These are phyloP conservation scores for Serendipita sp. DNA, from an alignment of 768 basidiomycete genomes.

Conservation along the genomic window DNA sequence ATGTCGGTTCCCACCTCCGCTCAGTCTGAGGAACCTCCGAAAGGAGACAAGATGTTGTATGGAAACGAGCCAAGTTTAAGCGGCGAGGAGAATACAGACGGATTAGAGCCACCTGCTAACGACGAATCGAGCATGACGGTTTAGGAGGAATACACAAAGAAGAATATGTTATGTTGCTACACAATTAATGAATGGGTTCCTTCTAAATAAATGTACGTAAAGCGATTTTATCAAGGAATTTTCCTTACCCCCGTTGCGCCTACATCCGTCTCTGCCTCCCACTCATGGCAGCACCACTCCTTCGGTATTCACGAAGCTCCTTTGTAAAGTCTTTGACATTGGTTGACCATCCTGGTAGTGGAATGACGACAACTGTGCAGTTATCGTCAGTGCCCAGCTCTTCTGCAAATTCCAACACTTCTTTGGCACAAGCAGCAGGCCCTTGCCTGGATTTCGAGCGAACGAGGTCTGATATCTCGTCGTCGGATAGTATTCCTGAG, in stretches of 20 bases:
- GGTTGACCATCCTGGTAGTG: slow-evolving; percentile 77
- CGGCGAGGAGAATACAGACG: neutral
- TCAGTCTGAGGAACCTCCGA: neutral
- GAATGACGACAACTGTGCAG: slow-evolving; percentile 77
- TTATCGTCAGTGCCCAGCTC: slow-evolving; percentile 85
- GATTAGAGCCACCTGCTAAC: neutral
- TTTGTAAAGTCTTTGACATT: slow-evolving; percentile 65
- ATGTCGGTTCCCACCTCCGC: neutral
- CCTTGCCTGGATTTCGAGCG: slow-evolving; percentile 36
- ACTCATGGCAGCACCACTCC: slow-evolving; percentile 19
- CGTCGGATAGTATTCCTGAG: slow-evolving; percentile 79
- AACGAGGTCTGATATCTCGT: slow-evolving; percentile 85
- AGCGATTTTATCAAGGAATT: too few relatives aligned
- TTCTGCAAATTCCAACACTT: slow-evolving; percentile 73
- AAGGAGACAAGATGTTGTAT: neutral
- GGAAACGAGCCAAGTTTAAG: neutral
- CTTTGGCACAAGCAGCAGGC: slow-evolving; percentile 67
- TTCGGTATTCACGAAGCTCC: slow-evolving; percentile 67
- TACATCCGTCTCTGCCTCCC: slow-evolving; percentile 21
- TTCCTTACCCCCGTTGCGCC: too few relatives aligned
- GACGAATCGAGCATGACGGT: neutral
- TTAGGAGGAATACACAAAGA: neutral
- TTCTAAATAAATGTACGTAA: too few relatives aligned
- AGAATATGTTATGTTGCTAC: too few relatives aligned
- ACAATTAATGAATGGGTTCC: too few relatives aligned